Evolutionary conservation across 768 basidiomycete species (phyloP).

Genomic region (Trametes cingulata): DNA sequence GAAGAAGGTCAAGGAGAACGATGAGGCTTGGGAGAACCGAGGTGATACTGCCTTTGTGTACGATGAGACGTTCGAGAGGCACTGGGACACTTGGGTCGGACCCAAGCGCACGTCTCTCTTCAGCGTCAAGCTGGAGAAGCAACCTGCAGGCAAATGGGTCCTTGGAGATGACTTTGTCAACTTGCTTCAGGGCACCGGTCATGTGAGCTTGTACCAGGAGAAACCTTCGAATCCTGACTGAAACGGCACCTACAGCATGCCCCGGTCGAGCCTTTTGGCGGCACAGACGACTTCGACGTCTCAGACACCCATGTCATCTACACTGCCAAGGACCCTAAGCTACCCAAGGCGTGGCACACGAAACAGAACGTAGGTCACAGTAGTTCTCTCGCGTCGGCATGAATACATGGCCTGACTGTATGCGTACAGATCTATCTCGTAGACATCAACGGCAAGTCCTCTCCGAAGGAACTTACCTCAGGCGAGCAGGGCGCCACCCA

Average conservation of each 20-base stretch:
- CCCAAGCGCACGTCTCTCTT: constrained; percentile 75
- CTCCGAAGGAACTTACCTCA: constrained; percentile 72
- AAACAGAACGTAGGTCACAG: constrained; percentile 69
- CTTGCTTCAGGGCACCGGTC: constrained; percentile 63
- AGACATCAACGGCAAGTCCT: constrained; percentile 48
- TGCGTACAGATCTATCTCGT: constrained; percentile 65
- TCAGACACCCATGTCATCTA: constrained; percentile 72
- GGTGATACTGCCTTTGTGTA: constrained; percentile 65
- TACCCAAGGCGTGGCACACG: constrained; percentile 83
- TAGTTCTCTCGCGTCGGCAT: no score
- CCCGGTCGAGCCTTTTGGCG: constrained; percentile 89
- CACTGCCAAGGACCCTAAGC: constrained; percentile 80
- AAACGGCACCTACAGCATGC: constrained; percentile 43
- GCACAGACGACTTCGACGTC: constrained; percentile 76
- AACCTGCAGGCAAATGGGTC: constrained; percentile 51
- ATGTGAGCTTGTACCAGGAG: constrained; percentile 49
- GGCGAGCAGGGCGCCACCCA: constrained; percentile 84
- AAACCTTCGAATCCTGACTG: neutral
- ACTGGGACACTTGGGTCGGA: constrained; percentile 70
- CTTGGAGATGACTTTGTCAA: constrained; percentile 56
- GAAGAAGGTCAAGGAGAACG: constrained; percentile 64
- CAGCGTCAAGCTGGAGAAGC: constrained; percentile 56
- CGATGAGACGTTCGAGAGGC: constrained; percentile 48
- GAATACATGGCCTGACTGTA: neutral
- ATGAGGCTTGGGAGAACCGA: constrained; percentile 69